Evolutionary conservation across 768 basidiomycete species (phyloP), one percentile per base, ranked within the genome.

Genomic region (Boletus eberwhitei): DNA sequence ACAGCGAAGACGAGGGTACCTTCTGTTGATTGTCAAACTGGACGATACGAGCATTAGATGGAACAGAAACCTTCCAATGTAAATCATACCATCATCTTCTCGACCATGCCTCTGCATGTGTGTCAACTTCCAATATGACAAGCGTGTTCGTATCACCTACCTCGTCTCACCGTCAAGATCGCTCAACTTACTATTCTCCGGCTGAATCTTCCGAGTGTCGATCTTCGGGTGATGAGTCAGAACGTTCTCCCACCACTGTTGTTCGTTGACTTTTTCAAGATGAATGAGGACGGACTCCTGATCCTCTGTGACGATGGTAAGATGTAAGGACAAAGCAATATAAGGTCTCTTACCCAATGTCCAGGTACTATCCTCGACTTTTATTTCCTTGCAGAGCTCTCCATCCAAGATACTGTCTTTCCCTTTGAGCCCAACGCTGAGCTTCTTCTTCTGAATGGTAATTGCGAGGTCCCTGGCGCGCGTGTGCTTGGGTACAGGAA

Each of bases 201-300:
- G 97, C 64, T 88, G 87, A 61, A 99, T 98, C 76, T 97, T 98
- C 51, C 80, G 88, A 11, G 94, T 97, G 66, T 98, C 90, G 77
- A 98, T 87, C 78, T 94, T 98, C 14, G 97, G 93, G 66, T 97
- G 93, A 64, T 96, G 91, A 2, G 88, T 88, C 48, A 98, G 75
- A 59, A 98, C 88, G 69, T 98, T 94, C 70, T 93, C 90, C 97
- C 97, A 99, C 97, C 97, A 98, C 54, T 90, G 83, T 70, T 90
- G 83, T 58, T 89, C 76, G 71, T 94, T 91, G 49, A 90, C 61
- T 71, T 96, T 95, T 72, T 94, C 91, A 40, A 95, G 80, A 64
- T 93, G 89, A 47, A 96, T 77, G 17, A 81, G 74, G 50, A 96
- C 75, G 8, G 74, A 73, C 54, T 86, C 75, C 59, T 87, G 85